Evolutionary conservation across 1,139 yeast genomes (phyloP).

Genomic region (Suhomyces maxii): DNA sequence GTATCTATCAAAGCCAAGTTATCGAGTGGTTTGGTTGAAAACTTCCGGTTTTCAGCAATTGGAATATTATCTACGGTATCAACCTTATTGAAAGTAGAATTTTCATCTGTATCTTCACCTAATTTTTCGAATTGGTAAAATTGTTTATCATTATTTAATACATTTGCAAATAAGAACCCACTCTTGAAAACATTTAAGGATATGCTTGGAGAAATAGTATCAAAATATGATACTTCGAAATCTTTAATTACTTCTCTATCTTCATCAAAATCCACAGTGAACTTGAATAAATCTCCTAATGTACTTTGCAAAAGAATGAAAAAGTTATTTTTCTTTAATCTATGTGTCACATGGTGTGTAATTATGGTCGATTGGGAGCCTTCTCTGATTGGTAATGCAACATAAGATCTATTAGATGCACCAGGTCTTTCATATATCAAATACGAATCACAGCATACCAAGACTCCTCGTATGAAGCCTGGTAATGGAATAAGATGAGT

Average conservation of each 20-base stretch:
- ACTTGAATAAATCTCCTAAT: slow-evolving; percentile 76
- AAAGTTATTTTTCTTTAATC: slow-evolving; percentile 55
- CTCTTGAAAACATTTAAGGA: slow-evolving; percentile 63
- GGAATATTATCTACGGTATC: slow-evolving; percentile 1
- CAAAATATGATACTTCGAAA: slow-evolving; percentile 56
- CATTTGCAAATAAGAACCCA: slow-evolving; percentile 74
- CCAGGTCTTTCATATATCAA: slow-evolving; percentile 25
- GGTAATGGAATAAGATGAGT: slow-evolving; percentile 37
- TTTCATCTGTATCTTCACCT: slow-evolving; percentile 40
- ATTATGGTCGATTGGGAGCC: slow-evolving; percentile 35
- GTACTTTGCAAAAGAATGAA: slow-evolving; percentile 73
- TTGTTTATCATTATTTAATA: slow-evolving; percentile 59
- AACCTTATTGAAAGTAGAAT: slow-evolving; percentile 1
- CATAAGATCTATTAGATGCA: slow-evolving; percentile 12
- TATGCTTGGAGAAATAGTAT: slow-evolving; percentile 62
- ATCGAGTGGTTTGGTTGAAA: slow-evolving; percentile 31
- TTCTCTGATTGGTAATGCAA: slow-evolving; percentile 49
- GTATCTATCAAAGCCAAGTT: slow-evolving; percentile 63
- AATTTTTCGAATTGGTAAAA: slow-evolving; percentile 77
- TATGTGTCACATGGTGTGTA: slow-evolving; percentile 63
- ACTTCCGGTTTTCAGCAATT: neutral
- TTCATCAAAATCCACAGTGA: slow-evolving; percentile 45
- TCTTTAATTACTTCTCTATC: slow-evolving; percentile 45
- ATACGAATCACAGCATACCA: slow-evolving; percentile 39
- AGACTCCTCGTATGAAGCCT: slow-evolving; percentile 34